These are phyloP conservation scores for Eudorina sp. DNA, from an alignment of 139 green algal genomes.

Conservation along the genomic window DNA sequence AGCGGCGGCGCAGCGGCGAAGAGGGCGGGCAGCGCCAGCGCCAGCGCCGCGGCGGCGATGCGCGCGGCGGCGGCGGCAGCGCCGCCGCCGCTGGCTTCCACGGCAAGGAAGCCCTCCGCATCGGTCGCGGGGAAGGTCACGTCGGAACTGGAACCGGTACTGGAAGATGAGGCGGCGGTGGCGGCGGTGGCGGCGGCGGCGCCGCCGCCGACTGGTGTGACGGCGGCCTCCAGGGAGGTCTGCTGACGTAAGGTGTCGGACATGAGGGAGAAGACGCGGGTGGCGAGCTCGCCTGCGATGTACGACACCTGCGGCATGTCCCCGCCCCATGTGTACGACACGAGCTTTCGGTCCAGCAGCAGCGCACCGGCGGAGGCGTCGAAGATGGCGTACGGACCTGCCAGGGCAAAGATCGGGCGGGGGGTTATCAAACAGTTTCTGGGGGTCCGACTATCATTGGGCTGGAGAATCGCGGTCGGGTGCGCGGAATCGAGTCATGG, in stretches of 20 bases:
- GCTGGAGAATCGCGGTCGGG: too few relatives aligned
- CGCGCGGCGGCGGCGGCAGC: background rate
- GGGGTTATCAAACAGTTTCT: too few relatives aligned
- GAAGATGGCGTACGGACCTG: conserved; percentile 34
- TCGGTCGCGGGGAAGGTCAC: background rate
- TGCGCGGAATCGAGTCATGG: too few relatives aligned
- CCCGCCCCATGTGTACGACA: conserved; percentile 1
- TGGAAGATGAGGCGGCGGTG: background rate
- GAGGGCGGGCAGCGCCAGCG: conserved; percentile 24
- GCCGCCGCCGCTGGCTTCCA: background rate
- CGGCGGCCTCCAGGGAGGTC: background rate
- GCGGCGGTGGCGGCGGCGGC: background rate
- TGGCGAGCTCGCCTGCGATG: background rate
- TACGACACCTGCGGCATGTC: conserved; percentile 1
- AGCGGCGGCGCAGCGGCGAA: conserved; percentile 52
- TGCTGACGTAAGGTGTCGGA: background rate
- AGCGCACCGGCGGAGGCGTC: conserved; percentile 12
- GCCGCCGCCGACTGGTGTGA: background rate
- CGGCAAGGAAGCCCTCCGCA: background rate
- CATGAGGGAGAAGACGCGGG: background rate
- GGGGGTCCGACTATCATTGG: too few relatives aligned
- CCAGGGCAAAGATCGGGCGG: too few relatives aligned
- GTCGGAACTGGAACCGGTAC: background rate
- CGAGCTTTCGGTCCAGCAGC: conserved; percentile 4
- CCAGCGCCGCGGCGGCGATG: conserved; percentile 26